Evolutionary conservation across 352 stramenopile species (phyloP), one percentile per base, ranked within the genome.

Genomic region (Phytophthora cactorum): DNA sequence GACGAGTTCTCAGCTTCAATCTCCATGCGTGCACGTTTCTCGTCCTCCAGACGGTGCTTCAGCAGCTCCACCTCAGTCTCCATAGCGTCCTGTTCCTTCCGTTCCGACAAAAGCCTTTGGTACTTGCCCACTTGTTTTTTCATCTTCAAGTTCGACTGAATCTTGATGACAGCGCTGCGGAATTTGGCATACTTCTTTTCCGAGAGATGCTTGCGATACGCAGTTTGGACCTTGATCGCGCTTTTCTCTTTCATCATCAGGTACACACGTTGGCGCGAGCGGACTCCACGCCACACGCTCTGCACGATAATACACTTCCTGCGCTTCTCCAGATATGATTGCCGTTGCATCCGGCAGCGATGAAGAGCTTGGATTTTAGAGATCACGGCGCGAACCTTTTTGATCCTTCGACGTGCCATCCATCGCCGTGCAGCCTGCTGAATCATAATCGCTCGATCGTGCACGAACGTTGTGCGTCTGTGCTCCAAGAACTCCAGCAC

Each of bases 401-500:
- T 76, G 60, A 93, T 86, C 15, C 70, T 76, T 36, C 69, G 74
- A 15, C 68, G 72, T 29, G 87, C 82, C 27, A 85, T 70, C 81
- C 83, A 93, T 9, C 73, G 72, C 6, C 82, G 79, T 14, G 70
- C 78, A 43, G 64, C 63, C 12, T 78, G 81, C 57, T 95, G 87
- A 45, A 95, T 89, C 32, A 79, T 62, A 32, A 87, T 68, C 5
- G 87, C 87, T 43, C 82, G 75, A 29, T 89, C 81, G 45, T 93
- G 81, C 31, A 93, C 78, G 11, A 93, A 93, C 1, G 79, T 74
- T 4, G 85, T 91, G 27, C 88, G 79, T 12, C 77, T 73, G 36
- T 88, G 79, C 59, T 98, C 95, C 12, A 98, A 76, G 59, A 80
- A 86, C 75, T 99, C 96, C 15, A 98, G 70, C 22, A 97, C 91